Percentiles rank a stretch among this genome's conserved stretches.
phyloP scores from a whole-genome alignment of 1,284 basidiomycete genomes.

The Heliocybe sulcata region DNA sequence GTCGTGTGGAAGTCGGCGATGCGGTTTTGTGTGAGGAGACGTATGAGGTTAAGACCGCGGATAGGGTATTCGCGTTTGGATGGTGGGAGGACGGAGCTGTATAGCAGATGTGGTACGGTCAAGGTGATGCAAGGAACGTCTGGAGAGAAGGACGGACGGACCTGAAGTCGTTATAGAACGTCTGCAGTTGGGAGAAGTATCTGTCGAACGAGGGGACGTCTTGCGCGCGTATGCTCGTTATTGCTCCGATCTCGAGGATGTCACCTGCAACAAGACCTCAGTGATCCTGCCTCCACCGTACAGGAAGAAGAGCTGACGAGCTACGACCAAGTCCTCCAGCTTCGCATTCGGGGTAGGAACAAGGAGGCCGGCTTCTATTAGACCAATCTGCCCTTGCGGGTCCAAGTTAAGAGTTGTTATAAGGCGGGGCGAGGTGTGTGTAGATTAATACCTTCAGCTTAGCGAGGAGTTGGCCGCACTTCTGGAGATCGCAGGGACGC shows the following conservation, averaged over 20 bases:
- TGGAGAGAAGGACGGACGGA: slow-evolving; percentile 21
- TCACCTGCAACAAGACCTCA: slow-evolving; percentile 51
- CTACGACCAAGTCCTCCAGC: slow-evolving; percentile 56
- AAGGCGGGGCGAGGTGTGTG: not conserved
- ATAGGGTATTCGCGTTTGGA: slow-evolving; percentile 87
- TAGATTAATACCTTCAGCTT: slow-evolving; percentile 61
- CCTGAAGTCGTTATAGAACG: slow-evolving; percentile 90
- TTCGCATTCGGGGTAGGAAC: slow-evolving; percentile 54
- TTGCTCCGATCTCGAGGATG: slow-evolving; percentile 92
- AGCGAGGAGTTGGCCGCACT: slow-evolving; percentile 51
- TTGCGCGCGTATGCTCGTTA: slow-evolving; percentile 84
- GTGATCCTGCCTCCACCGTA: not conserved
- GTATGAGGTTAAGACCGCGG: slow-evolving; percentile 90
- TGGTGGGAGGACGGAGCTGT: slow-evolving; percentile 67
- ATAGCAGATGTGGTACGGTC: not conserved
- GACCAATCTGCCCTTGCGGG: slow-evolving; percentile 49
- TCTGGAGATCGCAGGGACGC: slow-evolving; percentile 57
- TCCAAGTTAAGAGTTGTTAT: slow-evolving; percentile 1
- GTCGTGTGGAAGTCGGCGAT: slow-evolving; percentile 99
- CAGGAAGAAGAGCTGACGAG: slow-evolving; percentile 36
- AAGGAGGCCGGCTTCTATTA: slow-evolving; percentile 74
- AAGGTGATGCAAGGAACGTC: not conserved
- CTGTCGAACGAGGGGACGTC: slow-evolving; percentile 92
- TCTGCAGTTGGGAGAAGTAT: slow-evolving; percentile 89
- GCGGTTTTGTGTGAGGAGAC: slow-evolving; percentile 91